Evolutionary conservation across 164 flowering plant genomes (phyloP), one percentile per base, ranked within the genome.

Genomic region (Sedum album): DNA sequence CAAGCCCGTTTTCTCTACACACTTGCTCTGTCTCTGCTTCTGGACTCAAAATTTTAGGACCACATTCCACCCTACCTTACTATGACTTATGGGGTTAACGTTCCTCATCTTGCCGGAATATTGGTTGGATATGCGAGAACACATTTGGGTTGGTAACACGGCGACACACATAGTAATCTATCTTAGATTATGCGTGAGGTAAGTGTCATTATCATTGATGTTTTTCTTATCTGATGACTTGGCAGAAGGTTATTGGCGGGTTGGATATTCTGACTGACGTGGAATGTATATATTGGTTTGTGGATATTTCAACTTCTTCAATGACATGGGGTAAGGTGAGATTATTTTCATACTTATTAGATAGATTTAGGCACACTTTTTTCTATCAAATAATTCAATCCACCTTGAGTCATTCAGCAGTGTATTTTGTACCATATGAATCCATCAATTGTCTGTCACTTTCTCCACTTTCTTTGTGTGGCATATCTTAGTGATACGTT

Each of bases 211-310:
- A 51, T n/a, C 23, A 18, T 21, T 4, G 25, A 55, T 8, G 25
- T 20, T 8, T 55, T 55, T 55, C 60, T 55, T 55, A 55, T 55
- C 60, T 55, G 60, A 30, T 55, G 60, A 55, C 17, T 9, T 55
- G 60, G 31, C 60, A 4, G 15, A 23, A 55, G 7, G 31, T 25
- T 14, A 26, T 55, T 55, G 60, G 60, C 2, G 6, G 0, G 60
- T 0, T 25, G 60, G 60, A 55, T 55, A 23, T 55, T 25, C 31
- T 55, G 60, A 31, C 14, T 23, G 11, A 55, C 30, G 60, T 55
- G 60, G 60, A 55, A 25, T 6, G 14, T 9, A 25, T 6, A 23
- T 25, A 25, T 25, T 55, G 60, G 60, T 2, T 55, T 25, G 14
- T 9, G 31, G 60, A 0, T 55, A 55, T 55, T 55, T 55, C 60